Evolutionary conservation across 495 filamentous ascomycete species (phyloP), one percentile per base, ranked within the genome.

Genomic region (Talaromyces wortmannii): DNA sequence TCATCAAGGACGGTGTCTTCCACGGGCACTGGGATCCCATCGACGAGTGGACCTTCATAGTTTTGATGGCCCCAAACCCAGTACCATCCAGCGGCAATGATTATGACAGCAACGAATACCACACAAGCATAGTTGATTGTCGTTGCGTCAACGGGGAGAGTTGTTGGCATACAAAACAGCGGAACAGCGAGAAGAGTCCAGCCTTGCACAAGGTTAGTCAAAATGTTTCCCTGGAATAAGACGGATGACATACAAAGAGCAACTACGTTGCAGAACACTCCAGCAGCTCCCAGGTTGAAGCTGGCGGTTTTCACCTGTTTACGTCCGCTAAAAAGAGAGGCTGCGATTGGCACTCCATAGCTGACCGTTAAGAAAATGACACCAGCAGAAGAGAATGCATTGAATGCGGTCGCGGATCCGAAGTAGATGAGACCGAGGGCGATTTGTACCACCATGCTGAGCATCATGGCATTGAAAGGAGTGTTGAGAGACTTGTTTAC

Each of bases 121-220:
- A 82, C 79, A 2, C 62, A 74, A 29, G 81, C 80, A 59, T 83
- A 83, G 58, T 82, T 80, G 69, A 78, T 79, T 3, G 59, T 66
- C 17, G 62, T 58, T 0, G 60, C 48, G 12, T 65, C 67, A n/a
- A 79, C 70, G 0, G 68, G 62, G 16, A 48, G 57, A 49, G 51
- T 63, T 4, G 67, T 59, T 1, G 74, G 74, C 70, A 77, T 74
- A 45, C 59, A 72, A 62, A 77, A 77, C 11, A 77, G 66, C 0
- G 81, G 82, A 44, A 84, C 71, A 6, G 77, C 81, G 18, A 85
- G 69, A 7, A 73, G 44, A 5, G 76, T 78, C 82, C 82, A 85
- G 33, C 65, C 82, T 83, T 53, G 13, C 44, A 55, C 8, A 32
- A 43, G 12, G 48, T 62, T 59, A 65, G 63, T 48, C 23, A 23